phyloP scores from a whole-genome alignment of 176 grass and related monocot genomes.

The Bolboschoenus planiculmis region DNA sequence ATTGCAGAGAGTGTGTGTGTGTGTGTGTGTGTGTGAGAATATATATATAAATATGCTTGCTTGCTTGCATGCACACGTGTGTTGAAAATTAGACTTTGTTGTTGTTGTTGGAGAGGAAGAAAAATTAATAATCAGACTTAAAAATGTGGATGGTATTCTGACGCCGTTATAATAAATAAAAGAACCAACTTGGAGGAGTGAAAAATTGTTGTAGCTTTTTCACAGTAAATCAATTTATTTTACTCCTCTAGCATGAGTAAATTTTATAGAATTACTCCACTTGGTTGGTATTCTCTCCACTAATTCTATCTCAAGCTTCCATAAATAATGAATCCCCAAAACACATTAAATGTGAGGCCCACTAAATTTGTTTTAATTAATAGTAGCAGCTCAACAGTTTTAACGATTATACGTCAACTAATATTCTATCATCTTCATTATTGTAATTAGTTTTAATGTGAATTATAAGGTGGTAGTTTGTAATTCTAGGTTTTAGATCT shows the following conservation, averaged over 20 bases:
- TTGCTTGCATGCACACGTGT: not conserved
- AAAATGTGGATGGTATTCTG: not conserved
- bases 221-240: not conserved
- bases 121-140: not conserved
- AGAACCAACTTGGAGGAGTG: not conserved
- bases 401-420: too few relatives aligned
- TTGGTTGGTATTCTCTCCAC: too few relatives aligned
- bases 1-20: too few relatives aligned
- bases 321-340: not conserved
- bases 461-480: too few relatives aligned
- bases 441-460: too few relatives aligned
- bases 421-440: too few relatives aligned
- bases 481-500: too few relatives aligned
- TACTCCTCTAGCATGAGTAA: not conserved
- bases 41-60: not conserved
- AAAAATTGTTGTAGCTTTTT: not conserved
- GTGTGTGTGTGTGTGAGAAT: too few relatives aligned
- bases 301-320: not conserved
- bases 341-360: too few relatives aligned
- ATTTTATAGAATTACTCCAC: not conserved
- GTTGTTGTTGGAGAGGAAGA: not conserved
- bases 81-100: not conserved
- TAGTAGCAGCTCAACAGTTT: too few relatives aligned
- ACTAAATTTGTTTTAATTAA: too few relatives aligned
- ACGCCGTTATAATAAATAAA: not conserved